These are phyloP conservation scores for Mycena kentingensis DNA, from an alignment of 768 basidiomycete genomes.

Conservation along the genomic window DNA sequence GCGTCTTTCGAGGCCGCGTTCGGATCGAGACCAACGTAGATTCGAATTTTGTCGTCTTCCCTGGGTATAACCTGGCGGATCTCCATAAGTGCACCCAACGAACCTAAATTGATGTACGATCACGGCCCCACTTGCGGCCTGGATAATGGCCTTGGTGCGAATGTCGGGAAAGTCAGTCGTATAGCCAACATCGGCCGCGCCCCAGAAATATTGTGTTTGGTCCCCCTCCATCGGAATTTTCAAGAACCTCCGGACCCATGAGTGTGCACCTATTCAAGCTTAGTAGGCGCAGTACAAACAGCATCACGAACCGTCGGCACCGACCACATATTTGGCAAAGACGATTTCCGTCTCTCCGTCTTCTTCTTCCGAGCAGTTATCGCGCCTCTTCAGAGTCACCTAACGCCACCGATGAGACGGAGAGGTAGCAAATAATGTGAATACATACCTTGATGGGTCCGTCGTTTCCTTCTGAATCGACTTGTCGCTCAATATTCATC, in stretches of 20 bases:
- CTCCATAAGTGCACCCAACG: background rate
- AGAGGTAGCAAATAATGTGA: too few species aligned
- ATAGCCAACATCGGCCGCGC: slow-evolving; percentile 48
- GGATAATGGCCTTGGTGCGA: slow-evolving; percentile 44
- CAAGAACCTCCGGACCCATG: slow-evolving; percentile 46
- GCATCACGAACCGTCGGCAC: slow-evolving; percentile 29
- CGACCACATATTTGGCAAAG: slow-evolving; percentile 35
- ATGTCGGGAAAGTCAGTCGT: slow-evolving; percentile 52
- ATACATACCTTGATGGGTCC: slow-evolving; percentile 1
- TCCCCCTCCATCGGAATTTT: slow-evolving; percentile 45
- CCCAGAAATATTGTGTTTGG: slow-evolving; percentile 52
- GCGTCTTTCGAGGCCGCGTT: background rate
- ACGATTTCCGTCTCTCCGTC: slow-evolving; percentile 25
- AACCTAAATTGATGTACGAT: background rate
- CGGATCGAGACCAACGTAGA: slow-evolving; percentile 46
- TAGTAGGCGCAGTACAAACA: background rate
- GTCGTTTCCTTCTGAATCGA: background rate
- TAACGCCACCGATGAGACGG: too few species aligned
- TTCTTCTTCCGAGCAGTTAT: too few species aligned
- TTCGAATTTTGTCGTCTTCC: slow-evolving; percentile 42
- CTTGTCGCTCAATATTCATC: background rate
- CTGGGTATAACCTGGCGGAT: slow-evolving; percentile 51
- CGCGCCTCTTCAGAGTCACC: too few species aligned
- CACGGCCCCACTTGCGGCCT: slow-evolving; percentile 42
- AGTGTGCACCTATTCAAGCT: slow-evolving; percentile 42